phyloP scores from a whole-genome alignment of 129 eudicot species.

The Pseudognaphalium luteoalbum region DNA sequence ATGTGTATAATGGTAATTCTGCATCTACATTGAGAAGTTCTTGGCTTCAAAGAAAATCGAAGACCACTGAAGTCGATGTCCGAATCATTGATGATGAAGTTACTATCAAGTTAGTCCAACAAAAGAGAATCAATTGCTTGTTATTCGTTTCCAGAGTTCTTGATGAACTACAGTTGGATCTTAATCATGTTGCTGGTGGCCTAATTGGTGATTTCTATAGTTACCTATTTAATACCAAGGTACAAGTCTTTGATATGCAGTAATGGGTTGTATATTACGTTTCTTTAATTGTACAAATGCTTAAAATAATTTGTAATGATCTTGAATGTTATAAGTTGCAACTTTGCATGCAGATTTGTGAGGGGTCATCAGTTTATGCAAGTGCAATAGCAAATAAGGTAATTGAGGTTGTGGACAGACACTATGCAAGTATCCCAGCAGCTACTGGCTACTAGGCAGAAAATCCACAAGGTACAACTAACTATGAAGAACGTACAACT shows the following conservation, averaged over 20 bases:
- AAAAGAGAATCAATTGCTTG: slow-evolving; percentile 77
- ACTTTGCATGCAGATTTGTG: slow-evolving; percentile 57
- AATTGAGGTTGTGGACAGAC: slow-evolving; percentile 81
- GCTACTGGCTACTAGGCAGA: slow-evolving; percentile 49
- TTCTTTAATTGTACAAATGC: background rate
- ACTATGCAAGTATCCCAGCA: slow-evolving; percentile 64
- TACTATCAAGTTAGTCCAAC: slow-evolving; percentile 84
- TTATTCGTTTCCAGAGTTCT: slow-evolving; percentile 73
- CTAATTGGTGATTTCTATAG: slow-evolving; percentile 92
- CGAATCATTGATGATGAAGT: slow-evolving; percentile 86
- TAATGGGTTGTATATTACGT: too few species aligned
- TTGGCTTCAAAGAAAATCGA: slow-evolving; percentile 89
- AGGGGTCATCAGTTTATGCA: slow-evolving; percentile 87
- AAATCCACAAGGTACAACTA: slow-evolving; percentile 13
- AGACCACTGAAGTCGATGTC: slow-evolving; percentile 93
- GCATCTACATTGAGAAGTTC: slow-evolving; percentile 71
- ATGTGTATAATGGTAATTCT: slow-evolving; percentile 44
- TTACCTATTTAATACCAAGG: slow-evolving; percentile 87
- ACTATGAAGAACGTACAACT: background rate
- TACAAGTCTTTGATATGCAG: slow-evolving; percentile 20
- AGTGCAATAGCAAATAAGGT: slow-evolving; percentile 92
- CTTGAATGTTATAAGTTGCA: background rate
- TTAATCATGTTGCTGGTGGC: slow-evolving; percentile 96
- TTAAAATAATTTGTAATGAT: background rate
- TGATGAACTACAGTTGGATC: slow-evolving; percentile 94